Evolutionary conservation across 179 eudicot species (phyloP).

Genomic region (Heliamphora pulchella): DNA sequence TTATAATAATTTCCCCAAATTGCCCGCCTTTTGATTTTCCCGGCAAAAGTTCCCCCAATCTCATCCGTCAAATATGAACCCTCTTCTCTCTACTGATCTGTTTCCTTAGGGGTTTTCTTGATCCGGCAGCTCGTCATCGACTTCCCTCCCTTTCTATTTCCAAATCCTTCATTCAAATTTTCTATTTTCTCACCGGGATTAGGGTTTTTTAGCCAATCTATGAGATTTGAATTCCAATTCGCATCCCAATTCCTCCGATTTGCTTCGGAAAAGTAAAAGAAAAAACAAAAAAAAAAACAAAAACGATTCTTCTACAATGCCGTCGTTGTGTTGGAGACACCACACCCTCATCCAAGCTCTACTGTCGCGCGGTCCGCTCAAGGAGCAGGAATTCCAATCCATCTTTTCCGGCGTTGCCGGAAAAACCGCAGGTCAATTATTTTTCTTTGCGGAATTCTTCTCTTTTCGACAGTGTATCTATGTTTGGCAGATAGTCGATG

Average conservation of each 20-base stretch:
- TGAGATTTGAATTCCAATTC: neutral
- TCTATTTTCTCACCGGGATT: neutral
- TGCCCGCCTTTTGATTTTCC: neutral
- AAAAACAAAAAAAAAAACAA: too few species aligned
- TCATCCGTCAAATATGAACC: neutral
- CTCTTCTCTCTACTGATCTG: neutral
- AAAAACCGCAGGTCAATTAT: slow-evolving; percentile 37
- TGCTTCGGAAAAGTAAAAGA: neutral
- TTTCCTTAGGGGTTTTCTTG: neutral
- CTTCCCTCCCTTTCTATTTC: neutral
- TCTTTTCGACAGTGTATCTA: neutral
- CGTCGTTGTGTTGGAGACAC: slow-evolving; percentile 53
- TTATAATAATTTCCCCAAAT: neutral
- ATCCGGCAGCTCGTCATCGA: neutral
- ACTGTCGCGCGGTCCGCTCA: slow-evolving; percentile 77
- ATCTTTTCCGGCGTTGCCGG: slow-evolving; percentile 62
- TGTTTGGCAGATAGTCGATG: neutral
- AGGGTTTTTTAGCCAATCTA: neutral
- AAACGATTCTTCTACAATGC: neutral
- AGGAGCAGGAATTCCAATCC: slow-evolving; percentile 48
- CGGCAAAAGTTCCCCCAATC: neutral
- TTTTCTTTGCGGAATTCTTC: neutral
- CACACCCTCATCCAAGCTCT: slow-evolving; percentile 83
- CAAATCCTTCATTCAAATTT: neutral
- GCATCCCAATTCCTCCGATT: neutral